A percentile compares a stretch with the other conserved stretches of the same genome.
These are phyloP conservation scores for Babesia ovata DNA, from an alignment of 169 alveolate species.

Conservation along the genomic window DNA sequence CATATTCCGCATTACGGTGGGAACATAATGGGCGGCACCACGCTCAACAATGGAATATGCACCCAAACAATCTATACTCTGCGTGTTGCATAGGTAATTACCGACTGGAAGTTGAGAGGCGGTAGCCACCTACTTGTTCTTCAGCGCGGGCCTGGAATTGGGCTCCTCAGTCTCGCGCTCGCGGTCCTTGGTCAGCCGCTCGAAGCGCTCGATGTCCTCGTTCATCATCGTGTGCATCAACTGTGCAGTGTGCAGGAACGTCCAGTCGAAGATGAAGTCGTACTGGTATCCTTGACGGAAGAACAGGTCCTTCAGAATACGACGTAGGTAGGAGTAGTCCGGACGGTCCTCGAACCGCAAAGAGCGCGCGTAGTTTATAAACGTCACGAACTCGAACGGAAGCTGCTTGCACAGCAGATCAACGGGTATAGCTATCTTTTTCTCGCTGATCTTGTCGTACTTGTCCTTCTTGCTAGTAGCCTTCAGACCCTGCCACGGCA, in stretches of 20 bases:
- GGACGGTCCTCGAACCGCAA: conserved; percentile 95
- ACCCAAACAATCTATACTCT: background rate
- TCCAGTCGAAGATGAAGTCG: conserved; percentile 96
- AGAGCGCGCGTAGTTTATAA: conserved; percentile 92
- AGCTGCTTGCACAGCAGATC: conserved; percentile 93
- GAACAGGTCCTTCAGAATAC: conserved; percentile 93
- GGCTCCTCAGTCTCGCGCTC: conserved; percentile 66
- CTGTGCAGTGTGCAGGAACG: conserved; percentile 84
- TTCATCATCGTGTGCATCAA: conserved; percentile 71
- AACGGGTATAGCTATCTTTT: conserved; percentile 95
- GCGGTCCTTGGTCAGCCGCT: conserved; percentile 66
- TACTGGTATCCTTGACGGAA: conserved; percentile 81
- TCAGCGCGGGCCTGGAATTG: conserved; percentile 43
- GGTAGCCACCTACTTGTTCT: conserved; percentile 33
- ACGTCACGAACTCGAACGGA: conserved; percentile 89
- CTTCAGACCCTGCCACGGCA: conserved; percentile 98
- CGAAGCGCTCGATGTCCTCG: conserved; percentile 69
- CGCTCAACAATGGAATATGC: background rate
- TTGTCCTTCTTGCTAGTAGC: conserved; percentile 95
- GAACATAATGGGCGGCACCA: background rate
- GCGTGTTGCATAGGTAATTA: conserved; percentile 3
- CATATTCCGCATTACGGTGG: background rate
- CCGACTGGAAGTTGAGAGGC: background rate
- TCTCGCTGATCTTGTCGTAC: conserved; percentile 98
- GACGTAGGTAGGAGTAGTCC: conserved; percentile 92